Evolutionary conservation across 192 early-diverging fungal species (phyloP).

Genomic region (Umbelopsis vinacea): DNA sequence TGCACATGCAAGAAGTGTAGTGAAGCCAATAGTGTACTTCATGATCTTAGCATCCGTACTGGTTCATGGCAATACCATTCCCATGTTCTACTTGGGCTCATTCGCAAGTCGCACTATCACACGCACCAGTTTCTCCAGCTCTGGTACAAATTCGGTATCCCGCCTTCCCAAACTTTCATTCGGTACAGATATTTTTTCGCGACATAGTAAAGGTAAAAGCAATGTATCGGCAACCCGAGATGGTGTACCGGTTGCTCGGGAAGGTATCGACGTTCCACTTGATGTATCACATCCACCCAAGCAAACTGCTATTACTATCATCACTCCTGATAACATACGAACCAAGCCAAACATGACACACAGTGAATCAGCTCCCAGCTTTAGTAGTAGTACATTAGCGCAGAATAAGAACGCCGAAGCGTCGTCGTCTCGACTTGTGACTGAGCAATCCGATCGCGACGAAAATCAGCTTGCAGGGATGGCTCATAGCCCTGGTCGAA

Average conservation of each 20-base stretch:
- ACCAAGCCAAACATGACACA: not conserved
- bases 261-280: not conserved
- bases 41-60: conserved; percentile 79
- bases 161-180: conserved; percentile 4
- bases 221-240: not conserved
- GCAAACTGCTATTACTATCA: conserved; percentile 29
- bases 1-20: conserved; percentile 33
- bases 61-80: conserved; percentile 81
- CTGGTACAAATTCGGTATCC: not conserved
- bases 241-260: not conserved
- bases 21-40: conserved; percentile 67
- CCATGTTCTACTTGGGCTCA: conserved; percentile 66
- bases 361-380: too few relatives aligned
- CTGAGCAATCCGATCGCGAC: not conserved
- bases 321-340: conserved; percentile 18
- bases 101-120: conserved; percentile 39
- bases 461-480: too few relatives aligned
- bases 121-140: conserved; percentile 24
- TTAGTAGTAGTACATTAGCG: too few relatives aligned
- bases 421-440: too few relatives aligned
- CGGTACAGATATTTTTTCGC: conserved; percentile 4
- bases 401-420: too few relatives aligned
- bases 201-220: not conserved
- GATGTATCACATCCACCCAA: conserved; percentile 1
- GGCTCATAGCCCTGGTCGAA: not conserved